Evolutionary conservation across 495 filamentous ascomycete genomes (phyloP).

Genomic region (Penicillium coprophilum): DNA sequence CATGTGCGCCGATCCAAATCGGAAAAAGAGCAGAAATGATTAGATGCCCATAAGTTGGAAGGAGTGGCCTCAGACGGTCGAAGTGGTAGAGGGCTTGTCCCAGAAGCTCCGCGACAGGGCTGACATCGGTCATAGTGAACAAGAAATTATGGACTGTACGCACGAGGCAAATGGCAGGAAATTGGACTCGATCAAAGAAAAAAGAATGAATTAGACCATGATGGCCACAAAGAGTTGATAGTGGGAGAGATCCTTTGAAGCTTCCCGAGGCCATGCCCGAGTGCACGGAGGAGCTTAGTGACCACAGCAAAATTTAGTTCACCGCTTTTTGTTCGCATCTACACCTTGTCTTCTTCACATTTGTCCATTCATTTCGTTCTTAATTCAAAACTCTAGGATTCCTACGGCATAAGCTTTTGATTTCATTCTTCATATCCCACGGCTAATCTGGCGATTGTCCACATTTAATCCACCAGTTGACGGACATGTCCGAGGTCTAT

Average conservation of each 20-base stretch:
- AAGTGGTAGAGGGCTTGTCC: constrained; percentile 53
- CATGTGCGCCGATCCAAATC: constrained; percentile 70
- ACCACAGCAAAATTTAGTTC: background rate
- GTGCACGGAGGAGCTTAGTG: background rate
- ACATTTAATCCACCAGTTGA: no score
- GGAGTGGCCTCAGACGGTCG: constrained; percentile 47
- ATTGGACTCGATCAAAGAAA: background rate
- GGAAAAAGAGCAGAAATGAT: constrained; percentile 68
- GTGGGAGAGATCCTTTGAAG: constrained; percentile 13
- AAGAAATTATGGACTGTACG: background rate
- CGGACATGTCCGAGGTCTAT: no score
- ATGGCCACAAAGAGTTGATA: constrained; percentile 1
- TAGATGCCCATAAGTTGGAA: constrained; percentile 69
- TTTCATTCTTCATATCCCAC: no score
- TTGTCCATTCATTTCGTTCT: background rate
- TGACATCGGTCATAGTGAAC: constrained; percentile 43
- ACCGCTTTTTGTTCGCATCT: background rate
- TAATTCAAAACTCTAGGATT: background rate
- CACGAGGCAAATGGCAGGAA: background rate
- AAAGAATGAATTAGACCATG: constrained; percentile 21
- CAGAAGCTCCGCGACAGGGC: constrained; percentile 48
- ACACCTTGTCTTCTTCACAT: background rate
- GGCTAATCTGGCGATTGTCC: no score
- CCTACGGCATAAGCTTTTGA: no score
- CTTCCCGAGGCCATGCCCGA: background rate